Conservation (phyloP, 257 asterid genomes). For the Forsythia suspensa region DNA sequence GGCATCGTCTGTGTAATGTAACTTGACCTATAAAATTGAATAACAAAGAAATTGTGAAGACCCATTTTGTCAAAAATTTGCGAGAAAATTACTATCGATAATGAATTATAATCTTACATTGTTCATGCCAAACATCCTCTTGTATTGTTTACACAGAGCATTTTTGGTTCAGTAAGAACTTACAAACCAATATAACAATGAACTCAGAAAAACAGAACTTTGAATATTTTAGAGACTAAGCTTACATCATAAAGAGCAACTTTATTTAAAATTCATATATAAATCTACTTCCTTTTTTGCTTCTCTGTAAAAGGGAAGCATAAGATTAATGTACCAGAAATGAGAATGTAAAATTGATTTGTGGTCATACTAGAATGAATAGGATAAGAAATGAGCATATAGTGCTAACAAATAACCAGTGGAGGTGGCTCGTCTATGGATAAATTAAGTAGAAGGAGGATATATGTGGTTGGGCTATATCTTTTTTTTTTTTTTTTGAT, state of each 20-base stretch:
- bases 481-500: no score
- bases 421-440: no score
- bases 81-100: neutral
- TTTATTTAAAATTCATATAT: no score
- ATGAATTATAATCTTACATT: conserved; percentile 52
- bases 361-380: neutral
- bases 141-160: conserved; percentile 92
- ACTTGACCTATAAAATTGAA: conserved; percentile 50
- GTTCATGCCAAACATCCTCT: conserved; percentile 82
- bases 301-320: neutral
- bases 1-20: conserved; percentile 66
- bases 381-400: neutral
- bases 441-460: neutral
- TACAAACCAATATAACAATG: conserved; percentile 27
- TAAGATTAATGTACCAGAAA: neutral
- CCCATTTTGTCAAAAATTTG: neutral
- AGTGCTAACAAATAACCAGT: neutral
- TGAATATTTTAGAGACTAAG: neutral
- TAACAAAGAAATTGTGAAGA: conserved; percentile 17
- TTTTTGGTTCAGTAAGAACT: conserved; percentile 90
- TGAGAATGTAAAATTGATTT: neutral
- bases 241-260: neutral
- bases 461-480: neutral
- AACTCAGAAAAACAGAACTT: neutral
- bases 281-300: neutral